phyloP scores from a whole-genome alignment of 768 basidiomycete species.

The Leccinum fibrillosum region DNA sequence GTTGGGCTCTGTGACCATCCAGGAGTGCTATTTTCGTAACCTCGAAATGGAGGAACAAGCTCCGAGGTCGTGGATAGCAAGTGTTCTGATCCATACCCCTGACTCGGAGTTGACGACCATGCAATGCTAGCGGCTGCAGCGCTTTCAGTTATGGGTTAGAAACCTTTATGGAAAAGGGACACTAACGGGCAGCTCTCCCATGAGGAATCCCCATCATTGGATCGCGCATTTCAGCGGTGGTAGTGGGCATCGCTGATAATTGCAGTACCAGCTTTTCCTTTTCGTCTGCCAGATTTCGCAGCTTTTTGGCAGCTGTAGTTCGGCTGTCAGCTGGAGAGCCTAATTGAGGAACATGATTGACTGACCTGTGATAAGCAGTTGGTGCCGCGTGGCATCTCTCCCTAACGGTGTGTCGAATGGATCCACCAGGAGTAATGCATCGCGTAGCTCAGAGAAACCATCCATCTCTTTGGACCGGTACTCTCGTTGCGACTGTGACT shows the following conservation, averaged over 20 bases:
- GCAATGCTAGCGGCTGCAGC: background rate
- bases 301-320: slow-evolving; percentile 46
- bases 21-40: background rate
- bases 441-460: slow-evolving; percentile 30
- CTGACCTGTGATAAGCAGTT: slow-evolving; percentile 26
- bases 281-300: slow-evolving; percentile 31
- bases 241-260: slow-evolving; percentile 13
- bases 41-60: slow-evolving; percentile 1
- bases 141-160: slow-evolving; percentile 11
- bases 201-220: background rate
- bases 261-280: slow-evolving; percentile 17
- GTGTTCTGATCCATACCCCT: slow-evolving; percentile 3
- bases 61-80: slow-evolving; percentile 1
- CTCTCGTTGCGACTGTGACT: slow-evolving; percentile 26
- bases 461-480: slow-evolving; percentile 31
- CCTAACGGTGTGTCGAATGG: slow-evolving; percentile 23
- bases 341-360: background rate
- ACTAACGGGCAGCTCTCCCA: slow-evolving; percentile 12
- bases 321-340: slow-evolving; percentile 1
- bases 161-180: background rate
- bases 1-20: slow-evolving; percentile 8
- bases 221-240: background rate
- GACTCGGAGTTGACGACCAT: slow-evolving; percentile 3
- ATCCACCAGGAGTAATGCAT: slow-evolving; percentile 23
- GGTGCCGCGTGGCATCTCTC: slow-evolving; percentile 29